Conservation (phyloP, 2,329 filamentous ascomycete species). For the Cadophora luteo-olivacea region DNA sequence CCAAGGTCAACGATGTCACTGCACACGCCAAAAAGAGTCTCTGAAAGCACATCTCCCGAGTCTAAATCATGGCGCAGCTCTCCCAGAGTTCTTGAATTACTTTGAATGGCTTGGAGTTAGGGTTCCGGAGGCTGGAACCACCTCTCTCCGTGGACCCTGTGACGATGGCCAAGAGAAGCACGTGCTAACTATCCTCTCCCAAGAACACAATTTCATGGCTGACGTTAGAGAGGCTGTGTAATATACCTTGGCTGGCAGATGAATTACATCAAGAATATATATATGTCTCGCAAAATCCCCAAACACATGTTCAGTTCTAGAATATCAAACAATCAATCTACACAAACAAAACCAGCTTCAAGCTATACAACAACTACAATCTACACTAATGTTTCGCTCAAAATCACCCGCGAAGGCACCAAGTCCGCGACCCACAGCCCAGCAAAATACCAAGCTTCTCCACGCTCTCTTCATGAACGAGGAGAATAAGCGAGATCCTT, state of each 20-base stretch:
- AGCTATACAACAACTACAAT: not conserved
- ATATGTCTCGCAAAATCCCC: not conserved
- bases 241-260: not conserved
- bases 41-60: not conserved
- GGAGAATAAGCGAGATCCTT: constrained; percentile 4
- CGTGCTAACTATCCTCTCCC: not conserved
- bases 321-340: not conserved
- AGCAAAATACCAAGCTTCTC: constrained; percentile 14
- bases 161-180: constrained; percentile 12
- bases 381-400: not conserved
- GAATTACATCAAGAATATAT: not conserved
- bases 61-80: not conserved
- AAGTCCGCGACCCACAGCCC: constrained; percentile 6
- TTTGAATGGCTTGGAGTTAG: not conserved
- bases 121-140: not conserved
- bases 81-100: not conserved
- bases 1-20: constrained; percentile 4
- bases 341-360: not conserved
- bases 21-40: constrained; percentile 1
- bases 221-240: constrained; percentile 11
- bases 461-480: constrained; percentile 18
- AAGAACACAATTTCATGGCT: not conserved
- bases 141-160: not conserved
- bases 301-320: not conserved
- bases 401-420: constrained; percentile 1